Evolutionary conservation across 495 filamentous ascomycete species (phyloP), one percentile per base, ranked within the genome.

Genomic region (Xanthoparmelia taractica): DNA sequence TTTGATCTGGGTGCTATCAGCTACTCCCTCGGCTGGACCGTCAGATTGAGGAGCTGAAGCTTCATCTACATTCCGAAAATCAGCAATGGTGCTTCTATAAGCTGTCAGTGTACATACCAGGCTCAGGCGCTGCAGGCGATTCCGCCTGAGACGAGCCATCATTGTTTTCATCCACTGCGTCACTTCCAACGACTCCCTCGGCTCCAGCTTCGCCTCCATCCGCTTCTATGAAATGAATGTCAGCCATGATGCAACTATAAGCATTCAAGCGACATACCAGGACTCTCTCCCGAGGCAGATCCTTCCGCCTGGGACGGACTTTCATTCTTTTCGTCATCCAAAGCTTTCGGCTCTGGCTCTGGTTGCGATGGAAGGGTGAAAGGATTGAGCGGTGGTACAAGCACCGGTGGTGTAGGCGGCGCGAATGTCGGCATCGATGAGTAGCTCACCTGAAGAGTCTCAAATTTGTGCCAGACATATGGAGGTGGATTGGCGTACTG

Each of bases 401-500:
- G 27, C 25, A n/a, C 33, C 20, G 61, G 61, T 50, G 61, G 61
- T 33, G 25, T 23, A 52, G 61, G 61, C 8, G 61, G 40, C 0
- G 4, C 18, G 25, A 63, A 63, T 13, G 55, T 33, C n/a, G 61
- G 61, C 31, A 31, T 23, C 12, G 20, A 23, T 36, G 55, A 29
- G 40, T 63, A 63, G 17, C 41, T 55, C 41, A 57, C 10, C 2
- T 52, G 18, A 52, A 47, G 41, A 17, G 33, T 58, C 27, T 56
- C 41, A 47, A 58, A 2, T 13, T 40, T 59, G 23, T 63, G 61
- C 61, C 61, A 63, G n/a, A 43, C 4, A 54, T 34, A 63, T 33
- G 55, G 11, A 12, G 43, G 57, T 7, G 41, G 23, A 12, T 31
- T 13, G 20, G 17, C 31, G 55, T 63, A 63, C 8, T 52, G 56